These are phyloP conservation scores for Vanrija pseudolonga DNA, from an alignment of 1,284 basidiomycete species.

Conservation along the genomic window DNA sequence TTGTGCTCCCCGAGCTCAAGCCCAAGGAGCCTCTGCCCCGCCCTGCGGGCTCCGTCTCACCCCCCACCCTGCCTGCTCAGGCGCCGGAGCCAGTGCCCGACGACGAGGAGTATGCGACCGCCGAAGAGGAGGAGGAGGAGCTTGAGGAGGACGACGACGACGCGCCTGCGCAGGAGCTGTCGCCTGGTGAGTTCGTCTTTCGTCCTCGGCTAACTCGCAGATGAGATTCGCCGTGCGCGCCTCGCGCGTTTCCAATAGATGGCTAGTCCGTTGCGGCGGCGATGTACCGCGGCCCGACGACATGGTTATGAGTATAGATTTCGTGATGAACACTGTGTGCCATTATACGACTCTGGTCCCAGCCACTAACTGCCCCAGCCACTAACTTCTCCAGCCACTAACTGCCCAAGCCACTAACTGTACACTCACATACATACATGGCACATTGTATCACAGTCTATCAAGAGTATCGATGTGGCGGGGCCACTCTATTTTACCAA, in stretches of 20 bases:
- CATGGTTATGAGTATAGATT: no score
- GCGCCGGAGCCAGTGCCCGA: slow-evolving; percentile 4
- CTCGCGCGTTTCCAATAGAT: slow-evolving; percentile 62
- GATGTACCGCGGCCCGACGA: no score
- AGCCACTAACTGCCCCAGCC: no score
- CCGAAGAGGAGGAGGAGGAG: slow-evolving; percentile 22
- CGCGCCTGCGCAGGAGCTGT: slow-evolving; percentile 39
- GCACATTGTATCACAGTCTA: no score
- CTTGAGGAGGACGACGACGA: slow-evolving; percentile 37
- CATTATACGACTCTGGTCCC: no score
- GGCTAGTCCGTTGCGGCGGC: no score
- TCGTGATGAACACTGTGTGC: no score
- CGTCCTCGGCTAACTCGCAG: slow-evolving; percentile 54
- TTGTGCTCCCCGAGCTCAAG: slow-evolving; percentile 17
- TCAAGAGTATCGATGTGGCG: neutral
- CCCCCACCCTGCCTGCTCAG: slow-evolving; percentile 14
- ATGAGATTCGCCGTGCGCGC: slow-evolving; percentile 71
- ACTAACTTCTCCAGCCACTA: no score
- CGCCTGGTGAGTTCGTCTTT: slow-evolving; percentile 32
- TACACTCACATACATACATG: no score
- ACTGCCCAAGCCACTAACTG: no score
- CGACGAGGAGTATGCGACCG: slow-evolving; percentile 6
- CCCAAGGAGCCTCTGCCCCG: slow-evolving; percentile 1
- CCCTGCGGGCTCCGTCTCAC: slow-evolving; percentile 31
- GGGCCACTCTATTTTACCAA: slow-evolving; percentile 36